Percentiles rank a stretch among this genome's conserved stretches.
These are phyloP conservation scores for Jatropha curcas DNA, from an alignment of 345 rosid genomes.

Conservation along the genomic window DNA sequence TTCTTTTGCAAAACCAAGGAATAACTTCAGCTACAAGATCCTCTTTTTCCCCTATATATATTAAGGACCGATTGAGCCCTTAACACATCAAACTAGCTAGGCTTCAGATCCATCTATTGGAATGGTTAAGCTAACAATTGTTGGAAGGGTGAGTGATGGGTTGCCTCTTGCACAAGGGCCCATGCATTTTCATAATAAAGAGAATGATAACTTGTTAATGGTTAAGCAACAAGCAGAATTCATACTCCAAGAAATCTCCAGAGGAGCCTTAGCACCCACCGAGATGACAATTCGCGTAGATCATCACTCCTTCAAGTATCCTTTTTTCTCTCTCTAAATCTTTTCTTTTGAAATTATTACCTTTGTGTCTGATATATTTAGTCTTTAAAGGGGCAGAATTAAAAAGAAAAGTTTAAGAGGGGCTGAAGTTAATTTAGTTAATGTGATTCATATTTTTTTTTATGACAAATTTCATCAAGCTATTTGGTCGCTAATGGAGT, in stretches of 20 bases:
- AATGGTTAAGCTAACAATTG: constrained; percentile 61
- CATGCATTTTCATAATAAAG: constrained; percentile 25
- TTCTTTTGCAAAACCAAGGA: not conserved
- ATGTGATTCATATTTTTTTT: not conserved
- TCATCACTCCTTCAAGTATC: constrained; percentile 60
- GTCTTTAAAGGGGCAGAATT: no score
- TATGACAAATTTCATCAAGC: constrained; percentile 32
- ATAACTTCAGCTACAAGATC: not conserved
- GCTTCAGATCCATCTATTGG: not conserved
- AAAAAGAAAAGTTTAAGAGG: no score
- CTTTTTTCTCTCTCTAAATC: not conserved
- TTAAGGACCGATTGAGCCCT: not conserved
- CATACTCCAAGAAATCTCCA: constrained; percentile 48
- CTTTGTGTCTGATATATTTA: no score
- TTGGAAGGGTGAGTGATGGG: constrained; percentile 58
- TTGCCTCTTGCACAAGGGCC: constrained; percentile 49
- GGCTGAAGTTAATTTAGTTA: no score
- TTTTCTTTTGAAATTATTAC: no score
- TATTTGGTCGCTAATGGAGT: constrained; percentile 45
- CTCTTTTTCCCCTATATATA: not conserved
- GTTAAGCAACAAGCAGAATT: constrained; percentile 57
- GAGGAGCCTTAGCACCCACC: constrained; percentile 40
- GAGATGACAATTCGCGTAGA: constrained; percentile 46
- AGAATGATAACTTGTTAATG: constrained; percentile 28
- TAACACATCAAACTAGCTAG: not conserved